Conservation (phyloP, 257 asterid genomes). For the Petunia axillaris region DNA sequence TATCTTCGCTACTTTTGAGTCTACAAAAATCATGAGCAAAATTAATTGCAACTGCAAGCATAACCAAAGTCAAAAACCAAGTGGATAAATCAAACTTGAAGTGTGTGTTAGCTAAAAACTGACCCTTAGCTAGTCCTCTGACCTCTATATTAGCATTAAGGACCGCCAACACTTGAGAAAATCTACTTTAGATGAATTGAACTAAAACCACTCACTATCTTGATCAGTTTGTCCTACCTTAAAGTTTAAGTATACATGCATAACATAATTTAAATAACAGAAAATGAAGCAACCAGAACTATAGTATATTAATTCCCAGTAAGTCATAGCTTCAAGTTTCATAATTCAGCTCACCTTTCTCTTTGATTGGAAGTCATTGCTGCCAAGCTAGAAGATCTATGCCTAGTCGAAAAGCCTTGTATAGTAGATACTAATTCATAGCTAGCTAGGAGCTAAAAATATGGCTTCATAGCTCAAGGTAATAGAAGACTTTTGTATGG, state of each 20-base stretch:
- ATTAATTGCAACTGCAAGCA: not conserved
- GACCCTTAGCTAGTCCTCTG: not conserved
- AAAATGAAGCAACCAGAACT: not conserved
- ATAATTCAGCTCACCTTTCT: constrained; percentile 23
- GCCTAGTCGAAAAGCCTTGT: not conserved
- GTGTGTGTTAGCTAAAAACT: not conserved
- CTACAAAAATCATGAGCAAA: too few species aligned
- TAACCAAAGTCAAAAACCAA: not conserved
- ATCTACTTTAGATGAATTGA: not conserved
- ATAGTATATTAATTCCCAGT: not conserved
- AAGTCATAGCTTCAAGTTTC: not conserved
- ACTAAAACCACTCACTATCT: not conserved
- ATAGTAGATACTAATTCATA: too few species aligned
- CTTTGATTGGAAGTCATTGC: not conserved
- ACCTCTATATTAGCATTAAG: not conserved
- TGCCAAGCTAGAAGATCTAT: constrained; percentile 4
- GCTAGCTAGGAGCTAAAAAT: not conserved
- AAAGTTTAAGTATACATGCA: not conserved
- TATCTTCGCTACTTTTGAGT: too few species aligned
- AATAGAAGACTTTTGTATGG: not conserved
- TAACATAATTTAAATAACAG: not conserved
- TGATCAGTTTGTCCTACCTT: constrained; percentile 8
- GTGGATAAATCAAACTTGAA: not conserved
- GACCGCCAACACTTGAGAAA: not conserved
- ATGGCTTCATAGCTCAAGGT: not conserved